These are phyloP conservation scores for Eutrema yunnanense DNA, from an alignment of 345 rosid genomes.

Conservation along the genomic window DNA sequence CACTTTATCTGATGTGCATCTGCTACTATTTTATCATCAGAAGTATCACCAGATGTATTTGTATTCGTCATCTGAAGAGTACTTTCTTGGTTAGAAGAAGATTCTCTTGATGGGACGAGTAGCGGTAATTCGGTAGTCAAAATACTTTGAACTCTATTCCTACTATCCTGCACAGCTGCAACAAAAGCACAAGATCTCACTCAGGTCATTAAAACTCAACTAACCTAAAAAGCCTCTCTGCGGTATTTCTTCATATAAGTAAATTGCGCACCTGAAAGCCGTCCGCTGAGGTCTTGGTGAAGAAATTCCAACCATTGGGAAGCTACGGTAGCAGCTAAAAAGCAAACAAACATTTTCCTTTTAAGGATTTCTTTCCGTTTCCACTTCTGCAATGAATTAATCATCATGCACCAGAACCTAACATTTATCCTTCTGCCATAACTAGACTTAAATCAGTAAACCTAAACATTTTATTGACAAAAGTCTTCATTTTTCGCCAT, in stretches of 20 bases:
- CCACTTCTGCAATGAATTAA: constrained; percentile 24
- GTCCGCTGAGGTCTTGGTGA: constrained; percentile 87
- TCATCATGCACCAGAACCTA: constrained; percentile 14
- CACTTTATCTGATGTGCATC: constrained; percentile 61
- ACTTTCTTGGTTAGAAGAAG: constrained; percentile 44
- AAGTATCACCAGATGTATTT: constrained; percentile 30
- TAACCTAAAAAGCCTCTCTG: background rate
- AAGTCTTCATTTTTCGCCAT: background rate
- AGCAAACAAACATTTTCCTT: constrained; percentile 23
- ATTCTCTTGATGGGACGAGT: constrained; percentile 53
- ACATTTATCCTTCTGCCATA: background rate
- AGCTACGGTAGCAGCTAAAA: constrained; percentile 87
- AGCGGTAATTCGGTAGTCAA: constrained; percentile 71
- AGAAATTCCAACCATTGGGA: constrained; percentile 95
- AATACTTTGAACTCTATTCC: constrained; percentile 65
- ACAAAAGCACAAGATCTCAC: constrained; percentile 18
- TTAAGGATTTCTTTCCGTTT: constrained; percentile 20
- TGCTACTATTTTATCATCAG: constrained; percentile 29
- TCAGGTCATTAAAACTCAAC: constrained; percentile 1
- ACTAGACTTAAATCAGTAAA: background rate
- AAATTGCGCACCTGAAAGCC: constrained; percentile 57
- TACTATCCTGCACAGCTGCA: constrained; percentile 85
- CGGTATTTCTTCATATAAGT: background rate
- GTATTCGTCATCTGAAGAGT: constrained; percentile 8
- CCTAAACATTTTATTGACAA: background rate